These are phyloP conservation scores for Elongisporangium undulatum DNA, from an alignment of 352 stramenopile species.

Conservation along the genomic window DNA sequence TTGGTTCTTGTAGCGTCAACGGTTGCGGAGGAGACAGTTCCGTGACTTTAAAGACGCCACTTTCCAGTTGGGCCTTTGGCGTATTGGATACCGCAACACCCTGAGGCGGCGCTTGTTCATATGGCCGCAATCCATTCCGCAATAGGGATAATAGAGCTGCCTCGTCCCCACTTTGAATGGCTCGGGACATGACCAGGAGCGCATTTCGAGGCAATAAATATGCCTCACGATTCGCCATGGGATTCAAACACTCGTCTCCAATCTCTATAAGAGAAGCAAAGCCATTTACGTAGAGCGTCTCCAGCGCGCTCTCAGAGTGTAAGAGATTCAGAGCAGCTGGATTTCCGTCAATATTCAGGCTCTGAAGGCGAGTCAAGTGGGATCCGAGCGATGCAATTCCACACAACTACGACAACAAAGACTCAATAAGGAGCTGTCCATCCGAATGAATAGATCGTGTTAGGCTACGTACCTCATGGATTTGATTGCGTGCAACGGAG, in stretches of 20 bases:
- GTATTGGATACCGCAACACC: too few relatives aligned
- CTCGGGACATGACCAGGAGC: conserved; percentile 8
- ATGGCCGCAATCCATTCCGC: too few relatives aligned
- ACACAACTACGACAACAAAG: conserved; percentile 23
- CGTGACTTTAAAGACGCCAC: neutral
- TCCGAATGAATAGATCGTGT: neutral
- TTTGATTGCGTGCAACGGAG: conserved; percentile 54
- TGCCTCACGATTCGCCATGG: conserved; percentile 8
- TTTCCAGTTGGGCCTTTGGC: conserved; percentile 1
- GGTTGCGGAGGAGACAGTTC: conserved; percentile 2
- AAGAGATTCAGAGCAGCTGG: conserved; percentile 22
- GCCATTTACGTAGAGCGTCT: conserved; percentile 35
- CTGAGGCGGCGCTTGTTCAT: too few relatives aligned
- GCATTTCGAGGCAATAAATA: conserved; percentile 4
- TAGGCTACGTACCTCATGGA: conserved; percentile 34
- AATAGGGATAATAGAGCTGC: conserved; percentile 9
- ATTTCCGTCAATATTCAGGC: conserved; percentile 47
- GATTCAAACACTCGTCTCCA: conserved; percentile 15
- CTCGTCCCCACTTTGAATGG: conserved; percentile 17
- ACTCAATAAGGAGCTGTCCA: neutral
- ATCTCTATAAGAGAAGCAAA: conserved; percentile 25
- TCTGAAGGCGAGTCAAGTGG: conserved; percentile 33
- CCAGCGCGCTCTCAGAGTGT: conserved; percentile 27
- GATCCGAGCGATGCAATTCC: conserved; percentile 37
- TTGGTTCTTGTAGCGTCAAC: neutral